Evolutionary conservation across 116 monocot species (phyloP), one percentile per base, ranked within the genome.

Genomic region (Phalaenopsis hybrid): DNA sequence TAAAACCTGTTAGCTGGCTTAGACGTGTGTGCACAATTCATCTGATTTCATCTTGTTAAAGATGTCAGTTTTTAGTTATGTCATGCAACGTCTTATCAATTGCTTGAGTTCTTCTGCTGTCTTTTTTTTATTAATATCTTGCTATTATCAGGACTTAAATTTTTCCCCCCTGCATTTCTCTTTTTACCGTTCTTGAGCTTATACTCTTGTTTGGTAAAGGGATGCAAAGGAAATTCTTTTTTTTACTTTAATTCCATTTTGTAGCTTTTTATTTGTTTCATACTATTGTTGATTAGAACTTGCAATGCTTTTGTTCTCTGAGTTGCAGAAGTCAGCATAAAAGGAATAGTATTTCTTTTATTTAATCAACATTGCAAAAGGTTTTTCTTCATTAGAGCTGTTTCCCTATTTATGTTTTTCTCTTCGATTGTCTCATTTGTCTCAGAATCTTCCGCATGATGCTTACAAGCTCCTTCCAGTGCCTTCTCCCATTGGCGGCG

Each of bases 401-500:
- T 65, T 70, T 57, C 48, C 28, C 46, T 74, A 13, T 23, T 33
- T 11, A 18, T 79, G 13, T 79, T 82, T 63, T 63, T 12, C 61
- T 78, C 0, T 77, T 50, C 11, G 31, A 68, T 68, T 44, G 21
- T 63, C 23, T 18, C 83, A 16, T 82, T 86, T 82, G 2, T 79
- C 28, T 48, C 87, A 99, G 99, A 91, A 92, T 91, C 89, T 99
- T 80, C 99, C 99, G 50, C 88, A 99, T 89, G 95, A 99, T 92
- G 95, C 95, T 20, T 95, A 91, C 85, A 90, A 94, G 82, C 92
- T 99, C 88, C 91, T 95, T 81, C 84, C 99, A 45, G 99, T 99
- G 46, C 99, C 99, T 79, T 88, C 94, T 76, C 99, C 95, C 75
- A 92, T 99, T 85, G 94, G 99, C 37, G 99, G 99, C 76, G 88